Evolutionary conservation across 2,329 filamentous ascomycete genomes (phyloP).

Genomic region (Rosellinia necatrix): DNA sequence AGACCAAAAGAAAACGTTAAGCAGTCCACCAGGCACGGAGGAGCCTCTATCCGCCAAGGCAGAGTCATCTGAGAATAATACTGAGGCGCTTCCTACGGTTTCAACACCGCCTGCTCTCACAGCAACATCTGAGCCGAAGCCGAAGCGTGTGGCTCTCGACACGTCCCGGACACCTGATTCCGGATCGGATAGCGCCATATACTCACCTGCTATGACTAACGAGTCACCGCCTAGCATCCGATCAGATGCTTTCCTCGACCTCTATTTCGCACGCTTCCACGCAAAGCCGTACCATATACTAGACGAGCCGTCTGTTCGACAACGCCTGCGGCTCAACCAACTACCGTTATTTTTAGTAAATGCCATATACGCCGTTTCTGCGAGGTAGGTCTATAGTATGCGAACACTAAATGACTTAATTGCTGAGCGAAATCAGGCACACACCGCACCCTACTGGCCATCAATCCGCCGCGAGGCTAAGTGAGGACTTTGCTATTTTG

Average conservation of each 20-base stretch:
- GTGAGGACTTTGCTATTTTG: conserved; percentile 73
- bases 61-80: conserved; percentile 35
- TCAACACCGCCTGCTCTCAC: conserved; percentile 34
- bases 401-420: background rate
- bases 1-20: conserved; percentile 60
- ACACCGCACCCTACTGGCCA: conserved; percentile 69
- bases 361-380: conserved; percentile 65
- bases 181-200: conserved; percentile 46
- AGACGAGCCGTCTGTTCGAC: conserved; percentile 75
- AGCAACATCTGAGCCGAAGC: conserved; percentile 45
- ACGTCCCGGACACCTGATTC: conserved; percentile 41
- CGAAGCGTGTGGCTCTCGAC: conserved; percentile 49
- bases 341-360: conserved; percentile 60
- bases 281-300: conserved; percentile 82
- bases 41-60: conserved; percentile 35
- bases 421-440: conserved; percentile 57
- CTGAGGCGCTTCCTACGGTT: conserved; percentile 28
- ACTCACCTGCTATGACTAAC: conserved; percentile 49
- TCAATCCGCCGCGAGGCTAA: conserved; percentile 68
- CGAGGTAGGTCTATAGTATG: conserved; percentile 53
- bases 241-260: conserved; percentile 70
- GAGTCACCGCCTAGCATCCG: conserved; percentile 54
- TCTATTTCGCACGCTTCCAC: conserved; percentile 79
- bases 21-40: conserved; percentile 45
- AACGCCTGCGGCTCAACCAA: conserved; percentile 71